A percentile compares a stretch with the other conserved stretches of the same genome.
Conservation (phyloP, 768 basidiomycete genomes). For the Dacryopinax spathularia region DNA sequence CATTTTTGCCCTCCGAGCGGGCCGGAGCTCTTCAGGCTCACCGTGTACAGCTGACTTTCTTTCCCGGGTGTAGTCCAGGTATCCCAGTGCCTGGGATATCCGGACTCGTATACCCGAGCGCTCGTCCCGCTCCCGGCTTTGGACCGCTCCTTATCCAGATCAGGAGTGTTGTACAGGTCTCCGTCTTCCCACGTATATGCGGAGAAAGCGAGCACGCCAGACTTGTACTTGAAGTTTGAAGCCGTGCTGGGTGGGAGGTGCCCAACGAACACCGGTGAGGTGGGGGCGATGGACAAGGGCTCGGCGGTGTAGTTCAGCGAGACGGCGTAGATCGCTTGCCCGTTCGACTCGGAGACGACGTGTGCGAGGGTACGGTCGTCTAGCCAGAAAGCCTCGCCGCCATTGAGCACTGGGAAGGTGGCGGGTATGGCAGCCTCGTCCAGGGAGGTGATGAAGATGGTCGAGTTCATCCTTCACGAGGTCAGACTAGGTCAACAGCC, state of each 20-base stretch:
- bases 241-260: conserved; percentile 52
- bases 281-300: conserved; percentile 18
- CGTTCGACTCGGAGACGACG: conserved; percentile 42
- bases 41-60: conserved; percentile 54
- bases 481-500: background rate
- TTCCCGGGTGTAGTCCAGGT: conserved; percentile 57
- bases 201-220: conserved; percentile 65
- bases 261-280: conserved; percentile 36
- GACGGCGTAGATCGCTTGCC: conserved; percentile 46
- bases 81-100: conserved; percentile 65
- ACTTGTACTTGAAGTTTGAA: conserved; percentile 51
- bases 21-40: conserved; percentile 36
- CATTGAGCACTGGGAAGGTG: conserved; percentile 43
- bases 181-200: conserved; percentile 69
- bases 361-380: conserved; percentile 55
- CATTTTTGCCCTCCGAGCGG: conserved; percentile 32
- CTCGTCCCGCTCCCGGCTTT: conserved; percentile 52
- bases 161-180: conserved; percentile 24
- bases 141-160: conserved; percentile 50
- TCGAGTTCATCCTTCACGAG: conserved; percentile 48
- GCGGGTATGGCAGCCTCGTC: conserved; percentile 36
- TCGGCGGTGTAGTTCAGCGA: conserved; percentile 33
- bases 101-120: conserved; percentile 55
- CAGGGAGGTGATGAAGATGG: conserved; percentile 47
- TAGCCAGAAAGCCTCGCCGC: conserved; percentile 71